Base-by-base conservation (phyloP, 2,329 filamentous ascomycete species). In the Exophiala sideris region DNA sequence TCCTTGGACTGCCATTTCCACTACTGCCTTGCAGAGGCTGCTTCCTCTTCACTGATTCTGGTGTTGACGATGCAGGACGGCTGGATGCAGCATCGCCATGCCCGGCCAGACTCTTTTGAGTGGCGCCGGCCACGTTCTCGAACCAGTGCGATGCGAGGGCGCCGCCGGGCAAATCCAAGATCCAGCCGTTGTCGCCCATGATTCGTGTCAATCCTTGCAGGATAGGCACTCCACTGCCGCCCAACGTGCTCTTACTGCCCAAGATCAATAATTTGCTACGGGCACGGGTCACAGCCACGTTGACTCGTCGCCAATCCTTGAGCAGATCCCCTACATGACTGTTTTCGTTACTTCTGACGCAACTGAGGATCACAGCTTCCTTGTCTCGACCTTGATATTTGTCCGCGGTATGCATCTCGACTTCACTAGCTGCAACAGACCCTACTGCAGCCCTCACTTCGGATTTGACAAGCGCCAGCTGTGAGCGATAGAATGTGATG, bases 371-470 rank as follows among this genome's bases (percentile, higher is more conserved):
- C 0, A 97, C 82, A 2, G 95, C 86, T 66, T 96, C 91, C 68
- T 99, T 99, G 72, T 99, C 94, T 8, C 94, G 83, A 5, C 94
- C 94, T 69, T 99, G 94, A 71, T 96, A 99, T 41, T 92, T 90
- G 72, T 99, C 94, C 2, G 94, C 91, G 0, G 94, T 97, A 71
- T 99, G 91, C 80, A 97, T 91, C 71, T 99, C 94, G 1, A 99
- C 84, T 2, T 82, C 81, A 0, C 77, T 73, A 0, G 77, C 73
- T 62, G 78, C 71, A 10, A 44, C 42, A 29, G 54, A 52, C 14
- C 63, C 58, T 2, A 52, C 57, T 10, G 53, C 46, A 39, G 73
- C 76, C 32, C 83, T 82, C 33, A 96, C 81, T 9, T 79, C 79
- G 57, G 91, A 83, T 60, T 89, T 88, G 1, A 99, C 79, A 2